Evolutionary conservation across 192 early-diverging fungal genomes (phyloP), one percentile per base, ranked within the genome.

Genomic region (Backusella macrospora): DNA sequence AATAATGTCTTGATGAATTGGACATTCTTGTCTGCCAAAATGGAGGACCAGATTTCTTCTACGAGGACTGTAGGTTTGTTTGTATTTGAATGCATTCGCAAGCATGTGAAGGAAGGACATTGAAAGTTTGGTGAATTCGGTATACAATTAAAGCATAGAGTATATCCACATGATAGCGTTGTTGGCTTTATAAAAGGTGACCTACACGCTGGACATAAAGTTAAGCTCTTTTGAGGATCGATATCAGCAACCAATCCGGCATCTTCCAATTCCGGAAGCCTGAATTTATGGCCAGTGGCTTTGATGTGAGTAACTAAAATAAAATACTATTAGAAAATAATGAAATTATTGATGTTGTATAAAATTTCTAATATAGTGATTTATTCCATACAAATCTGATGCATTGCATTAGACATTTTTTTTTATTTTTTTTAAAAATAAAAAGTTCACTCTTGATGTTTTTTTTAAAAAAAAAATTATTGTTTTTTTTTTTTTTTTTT

Each of bases 91-190:
- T 79, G 65, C 55, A 62, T 59, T n/a, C 78, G 55, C 23, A 68
- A 66, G 34, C 71, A 70, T 18, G n/a, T 21, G 48, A 21, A 67
- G 73, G 79, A 62, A 78, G 34, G 44, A 43, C 48, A 70, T 64
- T 65, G 59, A 62, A 40, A 59, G 13, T 12, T 67, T 26, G 44
- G 46, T 5, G 46, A 26, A n/a, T 10, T 62, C 15, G 75, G 80
- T 13, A 78, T 69, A 78, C 78, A 79, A 1, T 29, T 2, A 21
- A 69, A 71, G 52, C 84, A 85, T 44, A 81, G 43, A 1, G 79
- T 74, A 26, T 79, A 79, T 14, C 84, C 84, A 26, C 84, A 85
- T 0, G 84, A 78, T 5, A 85, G 70, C 10, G 84, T 85, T 29
- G 76, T 21, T 0, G 84, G 84, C 16, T 72, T 43, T 29, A 7